Evolutionary conservation across 345 rosid species (phyloP).

Genomic region (Gossypium arboreum): DNA sequence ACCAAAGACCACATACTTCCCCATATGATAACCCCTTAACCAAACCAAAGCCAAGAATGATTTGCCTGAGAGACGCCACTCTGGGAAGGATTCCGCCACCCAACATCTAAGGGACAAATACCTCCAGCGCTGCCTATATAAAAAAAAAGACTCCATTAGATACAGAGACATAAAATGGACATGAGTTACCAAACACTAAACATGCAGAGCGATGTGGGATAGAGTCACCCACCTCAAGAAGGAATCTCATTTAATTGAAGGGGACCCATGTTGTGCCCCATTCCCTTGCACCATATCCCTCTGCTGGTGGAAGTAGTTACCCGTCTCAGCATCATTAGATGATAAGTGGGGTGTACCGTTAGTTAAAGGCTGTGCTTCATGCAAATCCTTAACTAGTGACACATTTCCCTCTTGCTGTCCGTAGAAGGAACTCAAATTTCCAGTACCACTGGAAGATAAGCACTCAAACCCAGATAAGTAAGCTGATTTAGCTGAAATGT

Average conservation of each 20-base stretch:
- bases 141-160: conserved; percentile 15
- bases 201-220: conserved; percentile 22
- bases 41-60: conserved; percentile 68
- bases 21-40: neutral
- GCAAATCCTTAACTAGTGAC: conserved; percentile 18
- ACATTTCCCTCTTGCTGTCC: conserved; percentile 25
- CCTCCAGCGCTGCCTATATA: conserved; percentile 25
- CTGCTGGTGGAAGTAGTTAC: conserved; percentile 26
- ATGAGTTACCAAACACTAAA: conserved; percentile 8
- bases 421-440: conserved; percentile 20
- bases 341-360: conserved; percentile 19
- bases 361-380: conserved; percentile 8
- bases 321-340: conserved; percentile 10
- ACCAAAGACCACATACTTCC: neutral
- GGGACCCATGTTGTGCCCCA: conserved; percentile 28
- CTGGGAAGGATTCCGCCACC: conserved; percentile 11
- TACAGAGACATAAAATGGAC: neutral
- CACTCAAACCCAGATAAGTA: conserved; percentile 22
- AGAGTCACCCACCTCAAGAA: conserved; percentile 14
- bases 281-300: conserved; percentile 28
- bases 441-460: conserved; percentile 16
- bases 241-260: conserved; percentile 24
- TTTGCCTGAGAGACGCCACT: conserved; percentile 42
- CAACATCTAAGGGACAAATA: neutral
- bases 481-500: conserved; percentile 20